Evolutionary conservation across 2,329 filamentous ascomycete genomes (phyloP), one percentile per base, ranked within the genome.

Genomic region (Colletotrichum kahawae): DNA sequence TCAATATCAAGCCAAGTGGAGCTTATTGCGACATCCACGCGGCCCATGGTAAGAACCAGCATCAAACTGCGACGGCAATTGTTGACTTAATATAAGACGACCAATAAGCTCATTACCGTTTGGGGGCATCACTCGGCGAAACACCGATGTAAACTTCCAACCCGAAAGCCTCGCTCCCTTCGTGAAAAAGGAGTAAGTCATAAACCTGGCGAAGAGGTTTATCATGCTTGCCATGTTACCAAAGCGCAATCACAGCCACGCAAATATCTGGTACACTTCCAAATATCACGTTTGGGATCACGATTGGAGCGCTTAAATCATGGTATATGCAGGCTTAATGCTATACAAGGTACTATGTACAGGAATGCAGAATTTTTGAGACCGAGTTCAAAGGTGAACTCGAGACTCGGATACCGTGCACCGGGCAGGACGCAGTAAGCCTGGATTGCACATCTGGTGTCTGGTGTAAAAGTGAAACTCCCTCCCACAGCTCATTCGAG

Each of bases 311-410:
- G 31, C 27, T 72, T 13, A 51, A 63, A 59, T 51, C 54, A 67
- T 66, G 56, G 56, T 75, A 75, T 75, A 75, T 72, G 69, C 63
- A 73, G 69, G 73, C 73, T 73, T 68, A 75, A 64, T 75, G 69
- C 63, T 60, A 72, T 68, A 38, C 73, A 75, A 73, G 48, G 34
- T 64, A 75, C 69, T 75, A 75, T 75, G 43, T 75, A 75, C 73
- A 75, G 43, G 73, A 75, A 75, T 72, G 33, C 56, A 36, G 62
- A 73, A 59, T 57, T 29, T 51, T 48, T 54, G 56, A 73, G 56
- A 34, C 57, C 29, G 57, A 51, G 38, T 62, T 48, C 62, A 63
- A 63, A 68, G 2, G 12, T 24, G 27, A 66, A 60, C 71, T 60
- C 67, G 7, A 36, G 33, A 27, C 36, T 59, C 62, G 36, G 33